Conservation (phyloP, 75 land plant genomes). For the Selaginella tamariscina region DNA sequence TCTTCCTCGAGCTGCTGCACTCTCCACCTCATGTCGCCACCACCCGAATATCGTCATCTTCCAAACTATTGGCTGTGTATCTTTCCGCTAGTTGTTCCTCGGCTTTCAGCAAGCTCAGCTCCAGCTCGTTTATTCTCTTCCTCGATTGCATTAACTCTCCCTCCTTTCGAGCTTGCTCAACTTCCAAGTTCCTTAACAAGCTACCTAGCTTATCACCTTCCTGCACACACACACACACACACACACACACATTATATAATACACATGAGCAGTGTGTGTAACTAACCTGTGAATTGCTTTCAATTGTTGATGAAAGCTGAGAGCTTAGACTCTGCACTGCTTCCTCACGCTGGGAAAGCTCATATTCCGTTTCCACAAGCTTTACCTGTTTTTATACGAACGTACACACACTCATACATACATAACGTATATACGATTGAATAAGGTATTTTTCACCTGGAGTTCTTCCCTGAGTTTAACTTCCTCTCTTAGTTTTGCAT, state of each 20-base stretch:
- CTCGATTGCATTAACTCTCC: constrained; percentile 13
- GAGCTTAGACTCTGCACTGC: constrained; percentile 14
- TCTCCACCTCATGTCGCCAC: background rate
- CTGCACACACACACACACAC: constrained; percentile 3
- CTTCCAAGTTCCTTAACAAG: constrained; percentile 13
- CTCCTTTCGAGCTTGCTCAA: constrained; percentile 16
- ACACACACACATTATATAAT: too few species aligned
- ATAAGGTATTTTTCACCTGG: background rate
- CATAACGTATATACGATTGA: background rate
- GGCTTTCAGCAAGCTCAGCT: constrained; percentile 4
- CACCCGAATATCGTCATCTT: constrained; percentile 6
- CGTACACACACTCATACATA: background rate
- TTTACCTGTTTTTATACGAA: background rate
- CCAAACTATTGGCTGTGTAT: background rate
- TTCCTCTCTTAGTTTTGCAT: constrained; percentile 6
- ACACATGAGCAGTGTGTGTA: too few species aligned
- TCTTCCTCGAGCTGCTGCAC: background rate
- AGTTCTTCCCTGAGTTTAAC: constrained; percentile 3
- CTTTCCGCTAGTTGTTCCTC: constrained; percentile 1
- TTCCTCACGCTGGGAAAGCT: constrained; percentile 9
- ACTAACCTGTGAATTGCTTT: too few species aligned
- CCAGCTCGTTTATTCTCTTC: constrained; percentile 13
- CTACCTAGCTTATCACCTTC: constrained; percentile 19
- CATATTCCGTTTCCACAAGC: constrained; percentile 14
- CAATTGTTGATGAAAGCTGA: constrained; percentile 17